phyloP scores from a whole-genome alignment of 345 rosid genomes.

The Eucalyptus erythrocorys region DNA sequence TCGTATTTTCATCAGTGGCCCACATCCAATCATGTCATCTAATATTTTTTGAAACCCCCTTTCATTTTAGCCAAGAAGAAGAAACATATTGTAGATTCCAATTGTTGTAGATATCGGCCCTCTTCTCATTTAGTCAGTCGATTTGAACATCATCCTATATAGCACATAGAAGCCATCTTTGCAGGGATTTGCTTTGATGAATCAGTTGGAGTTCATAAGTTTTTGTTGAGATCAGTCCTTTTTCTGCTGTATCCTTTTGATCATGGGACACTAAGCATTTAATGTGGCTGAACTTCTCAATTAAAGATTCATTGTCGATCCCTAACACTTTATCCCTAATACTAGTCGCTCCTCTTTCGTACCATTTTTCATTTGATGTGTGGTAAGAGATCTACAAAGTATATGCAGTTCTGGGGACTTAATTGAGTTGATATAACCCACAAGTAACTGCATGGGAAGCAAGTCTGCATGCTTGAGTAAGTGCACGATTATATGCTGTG shows the following conservation, averaged over 20 bases:
- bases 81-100: background rate
- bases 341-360: background rate
- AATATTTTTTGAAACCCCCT: background rate
- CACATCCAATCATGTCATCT: background rate
- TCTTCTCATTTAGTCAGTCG: background rate
- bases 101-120: background rate
- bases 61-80: background rate
- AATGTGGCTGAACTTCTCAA: background rate
- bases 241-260: background rate
- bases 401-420: background rate
- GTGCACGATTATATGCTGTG: background rate
- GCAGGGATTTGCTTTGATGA: background rate
- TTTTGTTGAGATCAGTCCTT: background rate
- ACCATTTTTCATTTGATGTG: background rate
- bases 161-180: background rate
- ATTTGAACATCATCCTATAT: background rate
- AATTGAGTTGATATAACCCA: background rate
- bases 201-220: background rate
- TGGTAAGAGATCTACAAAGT: background rate
- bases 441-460: background rate
- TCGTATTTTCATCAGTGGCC: background rate
- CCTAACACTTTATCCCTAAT: background rate
- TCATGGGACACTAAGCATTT: background rate
- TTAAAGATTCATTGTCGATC: background rate
- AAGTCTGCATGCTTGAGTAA: background rate